These are phyloP conservation scores for Hymenoscyphus fructigenus DNA, from an alignment of 2,329 filamentous ascomycete genomes.

Conservation along the genomic window DNA sequence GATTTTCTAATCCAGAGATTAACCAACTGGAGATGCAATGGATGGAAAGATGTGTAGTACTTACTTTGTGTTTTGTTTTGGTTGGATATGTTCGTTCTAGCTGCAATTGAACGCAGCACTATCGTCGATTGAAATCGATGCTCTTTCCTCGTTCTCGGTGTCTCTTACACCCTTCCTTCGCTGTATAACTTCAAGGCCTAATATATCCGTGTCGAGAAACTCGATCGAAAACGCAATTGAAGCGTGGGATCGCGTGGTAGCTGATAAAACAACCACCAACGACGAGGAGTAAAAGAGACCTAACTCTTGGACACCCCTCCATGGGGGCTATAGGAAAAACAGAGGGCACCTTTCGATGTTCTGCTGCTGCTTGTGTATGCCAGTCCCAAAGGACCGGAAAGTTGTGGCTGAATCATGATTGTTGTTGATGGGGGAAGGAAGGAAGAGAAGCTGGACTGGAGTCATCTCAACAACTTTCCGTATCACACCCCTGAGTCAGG, in stretches of 20 bases:
- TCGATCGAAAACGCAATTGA: slow-evolving; percentile 23
- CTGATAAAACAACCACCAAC: slow-evolving; percentile 31
- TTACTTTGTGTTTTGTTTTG: slow-evolving; percentile 14
- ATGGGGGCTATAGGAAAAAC: slow-evolving; percentile 36
- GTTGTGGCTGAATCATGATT: slow-evolving; percentile 31
- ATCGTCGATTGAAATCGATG: slow-evolving; percentile 20
- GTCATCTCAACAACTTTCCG: slow-evolving; percentile 2
- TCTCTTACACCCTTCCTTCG: slow-evolving; percentile 8
- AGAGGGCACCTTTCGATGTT: slow-evolving; percentile 32
- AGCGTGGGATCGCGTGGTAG: slow-evolving; percentile 29
- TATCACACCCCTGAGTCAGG: neutral
- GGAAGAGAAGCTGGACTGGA: neutral
- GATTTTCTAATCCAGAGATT: neutral
- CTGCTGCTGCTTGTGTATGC: slow-evolving; percentile 24
- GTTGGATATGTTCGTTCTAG: slow-evolving; percentile 16
- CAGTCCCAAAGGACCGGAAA: slow-evolving; percentile 32
- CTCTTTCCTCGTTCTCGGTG: slow-evolving; percentile 15
- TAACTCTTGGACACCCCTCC: slow-evolving; percentile 35
- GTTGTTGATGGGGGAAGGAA: slow-evolving; percentile 23
- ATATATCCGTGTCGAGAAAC: slow-evolving; percentile 20
- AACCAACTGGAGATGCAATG: neutral
- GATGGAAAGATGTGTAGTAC: neutral
- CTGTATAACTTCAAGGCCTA: slow-evolving; percentile 10
- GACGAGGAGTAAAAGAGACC: slow-evolving; percentile 23
- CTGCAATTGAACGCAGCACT: slow-evolving; percentile 15